Conservation (phyloP, 208 protist species). For the Naegleria fowleri region DNA sequence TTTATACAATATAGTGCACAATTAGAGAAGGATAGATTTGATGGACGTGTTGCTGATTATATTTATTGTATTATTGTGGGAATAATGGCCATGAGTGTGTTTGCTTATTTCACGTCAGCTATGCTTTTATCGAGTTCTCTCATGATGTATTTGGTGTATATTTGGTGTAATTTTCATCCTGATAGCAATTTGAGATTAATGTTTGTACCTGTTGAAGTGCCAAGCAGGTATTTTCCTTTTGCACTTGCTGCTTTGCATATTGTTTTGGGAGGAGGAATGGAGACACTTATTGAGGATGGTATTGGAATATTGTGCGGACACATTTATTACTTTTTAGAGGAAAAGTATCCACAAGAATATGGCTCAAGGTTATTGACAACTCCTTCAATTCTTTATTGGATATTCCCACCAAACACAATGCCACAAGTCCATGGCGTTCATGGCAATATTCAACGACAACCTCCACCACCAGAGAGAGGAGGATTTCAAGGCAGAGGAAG, state of each 20-base stretch:
- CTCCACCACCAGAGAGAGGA: not conserved
- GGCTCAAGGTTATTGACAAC: not conserved
- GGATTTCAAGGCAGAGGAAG: not conserved
- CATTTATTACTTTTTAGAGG: not conserved
- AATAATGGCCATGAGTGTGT: not conserved
- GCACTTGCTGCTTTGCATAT: not conserved
- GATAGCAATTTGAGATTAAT: not conserved
- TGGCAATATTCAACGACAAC: not conserved
- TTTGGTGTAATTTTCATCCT: constrained; percentile 19
- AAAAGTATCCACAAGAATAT: not conserved
- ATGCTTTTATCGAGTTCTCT: not conserved
- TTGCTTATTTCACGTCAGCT: not conserved
- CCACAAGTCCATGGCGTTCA: not conserved
- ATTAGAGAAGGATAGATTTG: not conserved
- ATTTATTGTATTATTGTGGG: not conserved
- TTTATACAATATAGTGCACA: not conserved
- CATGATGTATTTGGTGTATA: not conserved
- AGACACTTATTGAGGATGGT: not conserved
- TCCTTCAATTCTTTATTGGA: not conserved
- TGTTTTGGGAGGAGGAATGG: not conserved
- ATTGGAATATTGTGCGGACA: constrained; percentile 21
- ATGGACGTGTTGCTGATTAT: constrained; percentile 8
- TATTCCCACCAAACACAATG: not conserved
- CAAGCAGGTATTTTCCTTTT: not conserved
- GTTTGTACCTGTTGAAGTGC: not conserved